phyloP scores from a whole-genome alignment of 805 yeast species.

The Maudiozyma barnettii region DNA sequence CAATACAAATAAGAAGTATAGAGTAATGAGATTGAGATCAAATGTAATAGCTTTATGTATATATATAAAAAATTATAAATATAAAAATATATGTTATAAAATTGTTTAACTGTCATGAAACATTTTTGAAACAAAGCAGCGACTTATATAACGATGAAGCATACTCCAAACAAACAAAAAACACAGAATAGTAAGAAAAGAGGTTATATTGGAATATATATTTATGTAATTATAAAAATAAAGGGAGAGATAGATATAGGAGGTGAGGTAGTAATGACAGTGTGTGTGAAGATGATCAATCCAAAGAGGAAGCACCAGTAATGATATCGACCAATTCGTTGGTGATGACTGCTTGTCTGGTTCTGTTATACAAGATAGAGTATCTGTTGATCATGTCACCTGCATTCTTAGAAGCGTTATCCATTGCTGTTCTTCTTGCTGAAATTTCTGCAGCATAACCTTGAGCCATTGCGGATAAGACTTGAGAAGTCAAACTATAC shows the following conservation, averaged over 20 bases:
- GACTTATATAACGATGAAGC: background rate
- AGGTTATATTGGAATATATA: background rate
- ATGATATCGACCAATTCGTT: constrained; percentile 99
- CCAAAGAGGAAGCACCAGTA: constrained; percentile 98
- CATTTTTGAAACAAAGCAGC: background rate
- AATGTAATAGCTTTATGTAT: too few relatives aligned
- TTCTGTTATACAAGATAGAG: constrained; percentile 97
- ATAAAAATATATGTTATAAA: background rate
- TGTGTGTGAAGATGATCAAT: constrained; percentile 35
- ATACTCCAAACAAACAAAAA: background rate
- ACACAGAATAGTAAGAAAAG: background rate
- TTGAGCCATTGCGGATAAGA: constrained; percentile 88
- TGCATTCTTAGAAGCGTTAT: constrained; percentile 98
- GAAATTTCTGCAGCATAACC: constrained; percentile 97
- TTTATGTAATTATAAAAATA: background rate
- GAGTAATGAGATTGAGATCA: too few relatives aligned
- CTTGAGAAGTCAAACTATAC: constrained; percentile 82
- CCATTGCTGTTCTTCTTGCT: constrained; percentile 99
- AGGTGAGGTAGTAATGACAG: too few relatives aligned
- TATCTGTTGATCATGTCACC: constrained; percentile 96
- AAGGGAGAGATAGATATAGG: too few relatives aligned
- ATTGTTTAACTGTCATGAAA: background rate
- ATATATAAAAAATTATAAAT: too few relatives aligned
- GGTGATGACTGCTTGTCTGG: constrained; percentile 93
- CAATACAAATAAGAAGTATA: too few relatives aligned